Evolutionary conservation across 148 eudicot genomes (phyloP).

Genomic region (Persicaria maculosa): DNA sequence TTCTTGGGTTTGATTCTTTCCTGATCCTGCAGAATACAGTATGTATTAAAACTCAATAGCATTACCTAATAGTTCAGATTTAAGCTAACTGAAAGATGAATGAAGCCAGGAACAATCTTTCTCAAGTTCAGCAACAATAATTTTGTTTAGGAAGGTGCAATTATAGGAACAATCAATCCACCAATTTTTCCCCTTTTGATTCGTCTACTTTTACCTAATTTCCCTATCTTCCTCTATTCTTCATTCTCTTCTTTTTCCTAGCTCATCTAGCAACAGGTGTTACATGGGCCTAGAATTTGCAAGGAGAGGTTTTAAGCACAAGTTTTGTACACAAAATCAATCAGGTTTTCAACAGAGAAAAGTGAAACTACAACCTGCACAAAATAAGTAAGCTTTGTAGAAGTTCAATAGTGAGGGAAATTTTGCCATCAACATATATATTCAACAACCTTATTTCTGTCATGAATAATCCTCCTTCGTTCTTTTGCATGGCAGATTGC

Average conservation of each 20-base stretch:
- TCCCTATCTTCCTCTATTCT: neutral
- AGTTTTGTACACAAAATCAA: neutral
- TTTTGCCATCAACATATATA: neutral
- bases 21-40: constrained; percentile 34
- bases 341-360: neutral
- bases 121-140: neutral
- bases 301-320: neutral
- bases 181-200: neutral
- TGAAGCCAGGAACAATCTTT: neutral
- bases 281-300: neutral
- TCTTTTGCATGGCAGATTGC: constrained; percentile 93
- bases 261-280: neutral
- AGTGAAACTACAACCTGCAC: neutral
- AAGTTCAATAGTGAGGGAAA: neutral
- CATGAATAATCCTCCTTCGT: constrained; percentile 43
- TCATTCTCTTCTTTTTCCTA: neutral
- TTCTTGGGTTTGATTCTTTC: constrained; percentile 70
- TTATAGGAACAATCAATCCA: neutral
- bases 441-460: constrained; percentile 51
- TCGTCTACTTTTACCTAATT: neutral
- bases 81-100: neutral
- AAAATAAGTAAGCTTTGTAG: neutral
- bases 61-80: neutral
- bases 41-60: neutral
- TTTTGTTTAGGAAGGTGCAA: neutral